These are phyloP conservation scores for Trypanosoma platydactyli DNA, from an alignment of 208 protist genomes.

Conservation along the genomic window DNA sequence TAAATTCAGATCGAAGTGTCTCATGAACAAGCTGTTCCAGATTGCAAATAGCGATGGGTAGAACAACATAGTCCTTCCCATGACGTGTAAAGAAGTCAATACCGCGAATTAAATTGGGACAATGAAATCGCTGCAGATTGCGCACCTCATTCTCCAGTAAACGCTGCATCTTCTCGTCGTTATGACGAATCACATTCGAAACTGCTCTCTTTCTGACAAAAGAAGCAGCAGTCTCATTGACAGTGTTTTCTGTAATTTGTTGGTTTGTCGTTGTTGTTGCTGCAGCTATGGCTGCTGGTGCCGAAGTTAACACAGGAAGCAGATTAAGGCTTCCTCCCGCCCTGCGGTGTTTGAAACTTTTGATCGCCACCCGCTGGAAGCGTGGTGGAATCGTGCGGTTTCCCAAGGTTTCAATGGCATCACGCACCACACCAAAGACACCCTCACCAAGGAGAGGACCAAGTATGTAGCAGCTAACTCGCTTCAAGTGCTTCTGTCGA, in stretches of 20 bases:
- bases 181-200: constrained; percentile 14
- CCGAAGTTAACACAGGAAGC: not conserved
- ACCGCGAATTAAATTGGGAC: constrained; percentile 67
- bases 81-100: constrained; percentile 75
- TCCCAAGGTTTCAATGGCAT: constrained; percentile 65
- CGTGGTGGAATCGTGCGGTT: constrained; percentile 28
- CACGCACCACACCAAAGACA: constrained; percentile 69
- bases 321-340: not conserved
- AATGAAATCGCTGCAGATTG: constrained; percentile 86
- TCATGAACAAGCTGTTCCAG: constrained; percentile 68
- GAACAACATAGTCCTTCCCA: constrained; percentile 78
- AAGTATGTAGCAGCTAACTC: constrained; percentile 81
- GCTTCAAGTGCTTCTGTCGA: constrained; percentile 79
- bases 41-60: constrained; percentile 81
- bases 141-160: constrained; percentile 48
- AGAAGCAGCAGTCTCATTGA: too few species aligned
- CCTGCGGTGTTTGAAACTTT: constrained; percentile 23
- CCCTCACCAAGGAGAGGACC: constrained; percentile 80
- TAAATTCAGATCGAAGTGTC: constrained; percentile 30
- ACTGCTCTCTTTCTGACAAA: not conserved
- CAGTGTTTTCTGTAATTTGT: not conserved
- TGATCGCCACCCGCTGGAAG: constrained; percentile 31
- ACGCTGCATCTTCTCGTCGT: constrained; percentile 20
- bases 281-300: not conserved
- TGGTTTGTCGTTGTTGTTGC: not conserved